phyloP scores from a whole-genome alignment of 192 early-diverging fungal genomes.

The Rhizophlyctis rosea region DNA sequence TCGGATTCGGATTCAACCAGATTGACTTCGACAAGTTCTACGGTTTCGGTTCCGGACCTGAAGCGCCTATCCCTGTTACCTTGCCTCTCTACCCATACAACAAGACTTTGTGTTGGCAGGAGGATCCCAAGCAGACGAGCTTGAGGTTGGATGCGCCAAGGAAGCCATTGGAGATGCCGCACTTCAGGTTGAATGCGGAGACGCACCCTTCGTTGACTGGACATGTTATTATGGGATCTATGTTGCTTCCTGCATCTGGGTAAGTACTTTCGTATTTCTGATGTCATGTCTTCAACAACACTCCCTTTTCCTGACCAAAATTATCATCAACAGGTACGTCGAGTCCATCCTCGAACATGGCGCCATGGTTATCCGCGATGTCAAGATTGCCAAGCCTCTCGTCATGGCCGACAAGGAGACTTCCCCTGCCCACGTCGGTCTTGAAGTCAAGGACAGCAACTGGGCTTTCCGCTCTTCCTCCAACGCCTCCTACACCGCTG shows the following conservation, averaged over 20 bases:
- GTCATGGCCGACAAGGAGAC: conserved; percentile 9
- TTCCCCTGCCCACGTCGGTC: conserved; percentile 5
- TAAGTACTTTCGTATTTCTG: no score
- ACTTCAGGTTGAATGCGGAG: conserved; percentile 9
- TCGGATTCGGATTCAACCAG: neutral
- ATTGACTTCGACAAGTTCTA: conserved; percentile 11
- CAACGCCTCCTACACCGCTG: neutral
- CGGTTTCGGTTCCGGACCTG: neutral
- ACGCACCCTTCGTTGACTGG: conserved; percentile 28
- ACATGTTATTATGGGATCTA: conserved; percentile 18
- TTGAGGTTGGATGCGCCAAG: neutral
- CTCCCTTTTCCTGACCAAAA: no score
- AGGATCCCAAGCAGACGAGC: conserved; percentile 8
- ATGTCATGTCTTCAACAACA: no score
- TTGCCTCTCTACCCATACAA: conserved; percentile 16
- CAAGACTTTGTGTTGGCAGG: conserved; percentile 1
- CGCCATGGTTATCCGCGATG: conserved; percentile 9
- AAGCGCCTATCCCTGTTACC: neutral
- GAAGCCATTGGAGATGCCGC: conserved; percentile 18
- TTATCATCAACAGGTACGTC: no score
- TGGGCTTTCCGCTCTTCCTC: conserved; percentile 4
- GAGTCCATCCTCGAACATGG: conserved; percentile 22
- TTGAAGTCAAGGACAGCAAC: conserved; percentile 7
- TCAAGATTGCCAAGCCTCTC: conserved; percentile 6
- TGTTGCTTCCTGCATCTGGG: conserved; percentile 24